Conservation (phyloP, 2,329 filamentous ascomycete genomes). For the Neoascochyta sp. region DNA sequence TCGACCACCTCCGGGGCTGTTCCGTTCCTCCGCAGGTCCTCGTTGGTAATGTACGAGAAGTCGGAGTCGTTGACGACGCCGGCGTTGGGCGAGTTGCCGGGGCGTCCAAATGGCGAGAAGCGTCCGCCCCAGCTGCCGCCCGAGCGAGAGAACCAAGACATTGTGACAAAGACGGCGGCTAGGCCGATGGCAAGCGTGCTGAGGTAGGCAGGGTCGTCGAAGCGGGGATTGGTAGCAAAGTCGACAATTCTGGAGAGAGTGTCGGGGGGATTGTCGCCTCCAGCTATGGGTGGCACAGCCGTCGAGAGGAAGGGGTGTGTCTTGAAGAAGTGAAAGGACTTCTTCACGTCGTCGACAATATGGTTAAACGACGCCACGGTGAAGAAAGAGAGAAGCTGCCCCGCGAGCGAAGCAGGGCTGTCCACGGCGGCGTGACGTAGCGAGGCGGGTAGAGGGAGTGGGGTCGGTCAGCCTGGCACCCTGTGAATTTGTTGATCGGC, state of each 20-base stretch:
- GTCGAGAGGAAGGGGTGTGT: slow-evolving; percentile 29
- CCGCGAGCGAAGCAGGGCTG: slow-evolving; percentile 10
- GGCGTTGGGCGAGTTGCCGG: slow-evolving; percentile 32
- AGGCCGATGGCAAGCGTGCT: slow-evolving; percentile 34
- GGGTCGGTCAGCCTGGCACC: slow-evolving; percentile 8
- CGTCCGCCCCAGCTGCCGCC: slow-evolving; percentile 43
- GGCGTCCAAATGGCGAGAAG: slow-evolving; percentile 50
- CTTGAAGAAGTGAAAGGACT: slow-evolving; percentile 34
- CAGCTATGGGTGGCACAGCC: slow-evolving; percentile 12
- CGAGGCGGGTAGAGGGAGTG: slow-evolving; percentile 5
- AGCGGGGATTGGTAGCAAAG: slow-evolving; percentile 27
- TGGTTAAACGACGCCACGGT: slow-evolving; percentile 37
- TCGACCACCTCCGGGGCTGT: slow-evolving; percentile 41
- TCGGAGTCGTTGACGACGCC: slow-evolving; percentile 69
- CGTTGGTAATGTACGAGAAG: slow-evolving; percentile 78
- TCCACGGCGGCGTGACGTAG: slow-evolving; percentile 11
- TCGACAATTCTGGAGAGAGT: slow-evolving; percentile 16
- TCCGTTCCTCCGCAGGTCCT: slow-evolving; percentile 57
- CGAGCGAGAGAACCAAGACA: slow-evolving; percentile 49
- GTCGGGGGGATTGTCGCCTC: slow-evolving; percentile 14
- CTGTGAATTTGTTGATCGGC: slow-evolving; percentile 9
- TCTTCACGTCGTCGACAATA: slow-evolving; percentile 36
- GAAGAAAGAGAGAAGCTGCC: slow-evolving; percentile 12
- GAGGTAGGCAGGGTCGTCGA: slow-evolving; percentile 34
- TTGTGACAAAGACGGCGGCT: slow-evolving; percentile 41